Evolutionary conservation across 495 filamentous ascomycete species (phyloP).

Genomic region (Trichoderma parareesei): DNA sequence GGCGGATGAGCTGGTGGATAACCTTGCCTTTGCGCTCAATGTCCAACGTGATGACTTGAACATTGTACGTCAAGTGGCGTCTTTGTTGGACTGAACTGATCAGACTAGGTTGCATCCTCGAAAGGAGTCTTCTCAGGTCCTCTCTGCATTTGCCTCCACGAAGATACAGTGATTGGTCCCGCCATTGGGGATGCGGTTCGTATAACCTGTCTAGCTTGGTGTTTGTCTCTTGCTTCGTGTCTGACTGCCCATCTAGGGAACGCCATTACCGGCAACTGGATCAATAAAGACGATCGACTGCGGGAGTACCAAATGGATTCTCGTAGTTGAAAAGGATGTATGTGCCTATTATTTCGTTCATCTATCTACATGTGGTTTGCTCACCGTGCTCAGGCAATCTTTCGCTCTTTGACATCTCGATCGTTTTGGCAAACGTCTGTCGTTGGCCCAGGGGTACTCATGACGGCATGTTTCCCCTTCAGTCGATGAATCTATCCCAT

Average conservation of each 20-base stretch:
- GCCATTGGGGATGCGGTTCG: not conserved
- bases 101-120: constrained; percentile 51
- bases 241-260: constrained; percentile 41
- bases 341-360: not conserved
- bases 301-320: constrained; percentile 53
- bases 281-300: constrained; percentile 49
- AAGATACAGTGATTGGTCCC: constrained; percentile 17
- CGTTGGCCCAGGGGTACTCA: constrained; percentile 52
- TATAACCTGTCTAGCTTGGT: not conserved
- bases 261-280: constrained; percentile 54
- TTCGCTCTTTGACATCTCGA: constrained; percentile 51
- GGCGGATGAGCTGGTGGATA: constrained; percentile 75
- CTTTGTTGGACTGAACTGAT: constrained; percentile 8
- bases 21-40: constrained; percentile 70
- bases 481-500: constrained; percentile 12
- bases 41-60: constrained; percentile 54
- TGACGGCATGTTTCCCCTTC: constrained; percentile 47
- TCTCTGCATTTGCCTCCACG: constrained; percentile 24
- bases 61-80: constrained; percentile 40
- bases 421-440: constrained; percentile 42
- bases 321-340: constrained; percentile 92
- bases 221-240: constrained; percentile 14
- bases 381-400: constrained; percentile 58
- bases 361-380: constrained; percentile 8
- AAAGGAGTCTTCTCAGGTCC: constrained; percentile 63